These are phyloP conservation scores for Eleusine coracana DNA, from an alignment of 176 grass and related monocot species.

Conservation along the genomic window DNA sequence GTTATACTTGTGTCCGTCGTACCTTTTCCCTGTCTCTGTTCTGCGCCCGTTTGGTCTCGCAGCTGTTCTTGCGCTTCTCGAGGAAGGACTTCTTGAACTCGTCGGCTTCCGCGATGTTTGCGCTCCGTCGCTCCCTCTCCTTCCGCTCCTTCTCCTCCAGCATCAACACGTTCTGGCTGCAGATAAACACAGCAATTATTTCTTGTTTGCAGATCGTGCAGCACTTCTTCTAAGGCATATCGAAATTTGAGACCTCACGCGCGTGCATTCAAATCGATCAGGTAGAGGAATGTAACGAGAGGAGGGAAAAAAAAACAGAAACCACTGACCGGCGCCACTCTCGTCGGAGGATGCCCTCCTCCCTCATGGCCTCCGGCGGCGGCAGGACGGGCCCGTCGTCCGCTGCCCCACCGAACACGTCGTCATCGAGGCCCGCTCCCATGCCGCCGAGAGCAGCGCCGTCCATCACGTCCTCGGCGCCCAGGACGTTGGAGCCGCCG, in stretches of 20 bases:
- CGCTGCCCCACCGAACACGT: slow-evolving; percentile 36
- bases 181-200: not conserved
- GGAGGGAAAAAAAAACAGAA: not conserved
- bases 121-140: slow-evolving; percentile 65
- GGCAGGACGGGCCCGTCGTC: slow-evolving; percentile 57
- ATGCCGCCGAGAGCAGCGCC: slow-evolving; percentile 17
- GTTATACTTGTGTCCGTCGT: not conserved
- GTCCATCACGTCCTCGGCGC: slow-evolving; percentile 42
- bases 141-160: slow-evolving; percentile 69
- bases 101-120: slow-evolving; percentile 69
- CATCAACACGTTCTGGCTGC: slow-evolving; percentile 60
- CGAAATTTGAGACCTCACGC: not conserved
- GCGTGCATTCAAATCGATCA: too few species aligned
- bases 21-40: slow-evolving; percentile 84
- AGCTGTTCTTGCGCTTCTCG: slow-evolving; percentile 59
- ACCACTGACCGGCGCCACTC: slow-evolving; percentile 69
- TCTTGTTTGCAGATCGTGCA: not conserved
- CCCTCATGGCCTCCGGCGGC: slow-evolving; percentile 58
- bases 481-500: not conserved
- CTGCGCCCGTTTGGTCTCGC: slow-evolving; percentile 47
- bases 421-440: slow-evolving; percentile 28
- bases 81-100: slow-evolving; percentile 66
- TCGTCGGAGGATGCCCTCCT: slow-evolving; percentile 63
- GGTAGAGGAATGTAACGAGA: too few species aligned
- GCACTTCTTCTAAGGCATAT: too few species aligned